A percentile compares a stretch with the other conserved stretches of the same genome.
Evolutionary conservation across 495 filamentous ascomycete genomes (phyloP).

Genomic region (Annulohypoxylon maeteangense): DNA sequence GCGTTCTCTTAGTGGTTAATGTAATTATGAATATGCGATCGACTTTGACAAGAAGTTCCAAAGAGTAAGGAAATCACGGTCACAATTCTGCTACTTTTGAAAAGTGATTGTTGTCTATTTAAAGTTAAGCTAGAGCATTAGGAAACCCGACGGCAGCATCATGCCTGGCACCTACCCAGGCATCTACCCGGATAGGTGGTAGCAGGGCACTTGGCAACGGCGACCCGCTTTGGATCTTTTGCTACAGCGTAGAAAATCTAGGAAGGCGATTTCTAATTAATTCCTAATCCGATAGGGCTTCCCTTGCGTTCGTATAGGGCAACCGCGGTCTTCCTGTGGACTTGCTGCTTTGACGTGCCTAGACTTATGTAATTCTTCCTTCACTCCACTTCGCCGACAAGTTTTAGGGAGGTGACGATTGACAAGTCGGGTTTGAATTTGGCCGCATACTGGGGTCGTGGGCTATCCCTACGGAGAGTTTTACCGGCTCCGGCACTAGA

Average conservation of each 20-base stretch:
- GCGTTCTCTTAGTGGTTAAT: neutral
- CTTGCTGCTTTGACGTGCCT: neutral
- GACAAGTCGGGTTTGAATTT: neutral
- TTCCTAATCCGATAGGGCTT: neutral
- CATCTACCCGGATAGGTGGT: neutral
- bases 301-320: neutral
- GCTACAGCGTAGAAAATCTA: too few relatives aligned
- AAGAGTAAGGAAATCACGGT: neutral
- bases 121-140: neutral
- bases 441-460: neutral
- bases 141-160: neutral
- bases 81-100: neutral
- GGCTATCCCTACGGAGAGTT: neutral
- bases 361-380: neutral
- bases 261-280: neutral
- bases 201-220: neutral
- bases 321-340: neutral
- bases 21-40: neutral
- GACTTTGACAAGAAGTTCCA: too few relatives aligned
- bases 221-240: neutral
- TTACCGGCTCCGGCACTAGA: neutral
- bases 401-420: neutral
- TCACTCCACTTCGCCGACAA: neutral
- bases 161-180: neutral
- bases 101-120: neutral